Percentiles rank a stretch among this genome's conserved stretches.
These are phyloP conservation scores for Staphylotrichum tortipilum DNA, from an alignment of 495 filamentous ascomycete genomes.

Conservation along the genomic window DNA sequence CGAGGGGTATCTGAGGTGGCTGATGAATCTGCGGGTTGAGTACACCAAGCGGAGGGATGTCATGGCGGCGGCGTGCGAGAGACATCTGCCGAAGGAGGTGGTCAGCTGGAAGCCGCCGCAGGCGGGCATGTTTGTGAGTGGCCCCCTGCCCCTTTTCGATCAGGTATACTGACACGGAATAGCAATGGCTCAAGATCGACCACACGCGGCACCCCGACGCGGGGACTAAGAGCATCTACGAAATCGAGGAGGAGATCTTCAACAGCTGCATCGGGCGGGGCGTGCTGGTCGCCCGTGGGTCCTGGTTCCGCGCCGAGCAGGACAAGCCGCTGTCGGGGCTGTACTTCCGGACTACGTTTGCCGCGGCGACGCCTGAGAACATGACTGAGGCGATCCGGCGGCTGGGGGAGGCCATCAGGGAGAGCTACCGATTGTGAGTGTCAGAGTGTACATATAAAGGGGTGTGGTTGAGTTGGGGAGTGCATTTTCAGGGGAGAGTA, in stretches of 20 bases:
- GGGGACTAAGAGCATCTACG: slow-evolving; percentile 47
- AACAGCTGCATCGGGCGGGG: slow-evolving; percentile 56
- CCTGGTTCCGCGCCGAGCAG: slow-evolving; percentile 72
- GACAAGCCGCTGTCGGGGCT: slow-evolving; percentile 38
- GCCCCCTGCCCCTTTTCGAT: neutral
- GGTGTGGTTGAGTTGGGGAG: too few species aligned
- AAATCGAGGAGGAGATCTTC: slow-evolving; percentile 84
- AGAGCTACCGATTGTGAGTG: slow-evolving; percentile 47
- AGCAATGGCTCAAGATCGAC: slow-evolving; percentile 81
- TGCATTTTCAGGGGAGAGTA: too few species aligned
- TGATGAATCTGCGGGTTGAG: slow-evolving; percentile 72
- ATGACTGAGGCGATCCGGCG: slow-evolving; percentile 72
- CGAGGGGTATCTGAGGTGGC: slow-evolving; percentile 80
- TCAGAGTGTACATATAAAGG: too few species aligned
- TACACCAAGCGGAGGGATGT: slow-evolving; percentile 73
- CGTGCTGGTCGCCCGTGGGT: slow-evolving; percentile 70
- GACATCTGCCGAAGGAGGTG: slow-evolving; percentile 64
- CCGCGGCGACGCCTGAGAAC: slow-evolving; percentile 63
- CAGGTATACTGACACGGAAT: neutral
- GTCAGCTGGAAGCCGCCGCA: slow-evolving; percentile 74
- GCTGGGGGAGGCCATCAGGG: slow-evolving; percentile 61
- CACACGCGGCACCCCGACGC: slow-evolving; percentile 61
- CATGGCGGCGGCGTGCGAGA: slow-evolving; percentile 76
- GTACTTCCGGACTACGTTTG: slow-evolving; percentile 87
- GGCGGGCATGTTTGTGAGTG: slow-evolving; percentile 95